phyloP scores from a whole-genome alignment of 306 rosid genomes.

The Malus fusca region DNA sequence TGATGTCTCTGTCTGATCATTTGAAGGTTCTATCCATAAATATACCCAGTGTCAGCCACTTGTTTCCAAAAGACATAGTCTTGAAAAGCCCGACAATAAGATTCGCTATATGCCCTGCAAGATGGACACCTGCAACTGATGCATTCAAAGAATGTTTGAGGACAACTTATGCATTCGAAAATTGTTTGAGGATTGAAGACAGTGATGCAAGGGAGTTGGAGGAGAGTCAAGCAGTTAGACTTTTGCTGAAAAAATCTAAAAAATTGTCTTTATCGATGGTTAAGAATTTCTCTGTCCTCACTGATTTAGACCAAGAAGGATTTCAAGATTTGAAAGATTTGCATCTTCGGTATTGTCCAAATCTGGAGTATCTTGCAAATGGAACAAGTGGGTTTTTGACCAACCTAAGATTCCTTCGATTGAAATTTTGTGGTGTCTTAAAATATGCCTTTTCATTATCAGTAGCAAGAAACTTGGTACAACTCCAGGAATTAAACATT shows the following conservation, averaged over 20 bases:
- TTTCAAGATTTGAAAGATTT: not conserved
- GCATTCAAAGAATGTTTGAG: no score
- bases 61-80: not conserved
- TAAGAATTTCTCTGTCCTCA: not conserved
- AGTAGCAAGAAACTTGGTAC: no score
- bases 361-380: not conserved
- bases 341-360: fast-evolving
- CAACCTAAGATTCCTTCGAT: not conserved
- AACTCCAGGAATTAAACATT: no score
- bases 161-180: not conserved
- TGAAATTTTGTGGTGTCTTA: fast-evolving
- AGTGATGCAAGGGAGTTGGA: not conserved
- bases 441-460: no score
- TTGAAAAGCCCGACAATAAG: not conserved
- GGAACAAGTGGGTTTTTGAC: not conserved
- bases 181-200: fast-evolving
- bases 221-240: not conserved
- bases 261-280: fast-evolving
- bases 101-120: no score
- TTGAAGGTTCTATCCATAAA: not conserved
- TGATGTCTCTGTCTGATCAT: not conserved
- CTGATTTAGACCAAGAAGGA: not conserved
- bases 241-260: not conserved
- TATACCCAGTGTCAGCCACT: fast-evolving
- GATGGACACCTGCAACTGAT: fast-evolving